Base-by-base conservation (phyloP, 2,329 filamentous ascomycete genomes). In the Aschersonia sp. region DNA sequence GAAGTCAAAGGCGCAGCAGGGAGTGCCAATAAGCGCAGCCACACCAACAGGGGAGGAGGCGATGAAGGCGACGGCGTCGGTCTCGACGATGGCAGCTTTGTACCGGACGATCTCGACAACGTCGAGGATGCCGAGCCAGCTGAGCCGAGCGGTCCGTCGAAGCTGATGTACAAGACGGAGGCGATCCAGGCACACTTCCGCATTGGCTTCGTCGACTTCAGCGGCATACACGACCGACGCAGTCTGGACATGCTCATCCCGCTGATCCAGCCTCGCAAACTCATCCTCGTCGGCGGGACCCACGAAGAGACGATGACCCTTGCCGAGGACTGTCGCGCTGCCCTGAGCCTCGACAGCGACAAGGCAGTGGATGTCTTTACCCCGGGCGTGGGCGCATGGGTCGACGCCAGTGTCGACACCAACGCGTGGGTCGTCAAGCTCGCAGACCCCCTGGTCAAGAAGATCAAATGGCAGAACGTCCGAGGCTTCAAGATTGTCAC, bases 401-500 rank as follows among this genome's bases (percentile, higher is more conserved):
- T 98, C 42, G 83, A 98, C 63, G 92, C 90, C 10, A 96, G 89
- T 58, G 90, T 97, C 42, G 92, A 98, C 61, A 97, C 90, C 5
- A 96, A 97, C 61, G 89, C 92, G 4, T 98, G 94, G 92, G 83
- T 86, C 30, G 85, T 98, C 51, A 94, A 89, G 64, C 75, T 98
- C 14, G 88, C 87, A 45, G 86, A 90, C 55, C 71, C 78, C 43
- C 78, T 98, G 22, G 85, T 94, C 50, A 87, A 87, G 64, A 84
- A 84, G 55, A 73, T 98, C 50, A 87, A 86, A 59, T 97, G 92
- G 92, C 92, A 97, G 67, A 89, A 87, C 50, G 88, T 97, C 30
- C 82, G 87, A 48, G 88, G 85, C 2, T 71, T 97, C 6, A 85
- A 87, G 40, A 87, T 98, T 49, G 90, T 95, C 12, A 94, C 90